Evolutionary conservation across 108 stramenopile genomes (phyloP).

Genomic region (Fragilaria radians): DNA sequence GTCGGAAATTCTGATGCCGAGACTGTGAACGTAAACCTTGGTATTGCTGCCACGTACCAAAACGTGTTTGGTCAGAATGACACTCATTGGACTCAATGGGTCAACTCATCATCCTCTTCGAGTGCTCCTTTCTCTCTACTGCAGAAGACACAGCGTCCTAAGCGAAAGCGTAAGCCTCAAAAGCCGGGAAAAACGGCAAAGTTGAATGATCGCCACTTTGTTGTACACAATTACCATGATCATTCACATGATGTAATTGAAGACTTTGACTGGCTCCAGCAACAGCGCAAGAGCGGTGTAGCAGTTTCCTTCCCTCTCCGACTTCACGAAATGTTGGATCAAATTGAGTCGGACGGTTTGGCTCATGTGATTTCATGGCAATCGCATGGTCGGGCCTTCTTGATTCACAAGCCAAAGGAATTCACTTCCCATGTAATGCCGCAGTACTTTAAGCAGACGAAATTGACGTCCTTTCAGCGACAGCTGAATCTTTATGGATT

Average conservation of each 20-base stretch:
- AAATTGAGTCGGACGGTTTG: constrained; percentile 39
- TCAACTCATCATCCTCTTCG: no score
- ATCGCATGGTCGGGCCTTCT: constrained; percentile 72
- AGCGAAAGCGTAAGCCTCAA: constrained; percentile 56
- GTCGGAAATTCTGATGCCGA: no score
- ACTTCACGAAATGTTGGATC: constrained; percentile 61
- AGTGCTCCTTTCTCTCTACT: no score
- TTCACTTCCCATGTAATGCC: constrained; percentile 72
- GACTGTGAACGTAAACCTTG: no score
- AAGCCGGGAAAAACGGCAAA: constrained; percentile 78
- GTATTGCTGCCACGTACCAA: no score
- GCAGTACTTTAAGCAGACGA: constrained; percentile 70
- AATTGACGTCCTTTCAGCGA: constrained; percentile 50
- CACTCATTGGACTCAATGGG: no score
- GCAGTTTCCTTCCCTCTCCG: constrained; percentile 59
- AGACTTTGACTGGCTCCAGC: constrained; percentile 18
- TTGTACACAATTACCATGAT: constrained; percentile 70
- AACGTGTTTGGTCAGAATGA: no score
- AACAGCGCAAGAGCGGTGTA: constrained; percentile 45
- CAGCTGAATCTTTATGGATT: constrained; percentile 52
- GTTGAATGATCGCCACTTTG: constrained; percentile 59
- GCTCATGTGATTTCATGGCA: constrained; percentile 66
- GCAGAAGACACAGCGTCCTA: no score
- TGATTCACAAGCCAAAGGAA: constrained; percentile 62
- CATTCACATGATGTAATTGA: constrained; percentile 41